phyloP scores from a whole-genome alignment of 345 rosid genomes.

The Durio zibethinus region DNA sequence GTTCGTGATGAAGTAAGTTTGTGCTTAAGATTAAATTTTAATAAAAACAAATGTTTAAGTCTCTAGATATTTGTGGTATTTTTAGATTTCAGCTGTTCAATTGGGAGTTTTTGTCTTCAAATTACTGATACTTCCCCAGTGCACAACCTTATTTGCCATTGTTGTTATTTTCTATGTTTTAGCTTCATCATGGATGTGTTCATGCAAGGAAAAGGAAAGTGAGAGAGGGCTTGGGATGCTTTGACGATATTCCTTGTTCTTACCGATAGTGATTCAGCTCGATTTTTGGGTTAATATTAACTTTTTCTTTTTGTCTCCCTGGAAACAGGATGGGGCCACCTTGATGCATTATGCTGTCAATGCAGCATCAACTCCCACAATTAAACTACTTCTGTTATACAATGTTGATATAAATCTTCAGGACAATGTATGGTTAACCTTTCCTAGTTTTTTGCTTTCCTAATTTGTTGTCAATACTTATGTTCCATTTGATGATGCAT shows the following conservation, averaged over 20 bases:
- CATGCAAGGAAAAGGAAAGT: not conserved
- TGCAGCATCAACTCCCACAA: constrained; percentile 68
- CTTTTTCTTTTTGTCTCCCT: constrained; percentile 16
- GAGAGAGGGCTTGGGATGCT: not conserved
- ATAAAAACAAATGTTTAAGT: not conserved
- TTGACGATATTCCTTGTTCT: not conserved
- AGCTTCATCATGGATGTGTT: not conserved
- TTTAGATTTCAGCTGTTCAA: not conserved
- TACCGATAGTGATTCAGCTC: not conserved
- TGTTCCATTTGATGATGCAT: not conserved
- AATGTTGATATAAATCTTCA: constrained; percentile 77
- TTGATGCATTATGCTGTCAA: constrained; percentile 93
- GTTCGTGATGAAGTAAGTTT: constrained; percentile 62
- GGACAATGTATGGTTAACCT: constrained; percentile 57
- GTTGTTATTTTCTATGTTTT: not conserved
- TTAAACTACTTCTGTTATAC: constrained; percentile 72
- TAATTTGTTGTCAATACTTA: not conserved
- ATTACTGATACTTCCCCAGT: not conserved
- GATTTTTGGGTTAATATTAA: not conserved
- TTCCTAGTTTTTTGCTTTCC: not conserved
- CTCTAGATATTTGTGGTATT: not conserved
- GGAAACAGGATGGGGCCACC: constrained; percentile 76
- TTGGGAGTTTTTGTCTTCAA: constrained; percentile 1
- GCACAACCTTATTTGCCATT: not conserved
- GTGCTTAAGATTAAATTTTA: not conserved